A percentile compares a stretch with the other conserved stretches of the same genome.
Evolutionary conservation across 2,329 filamentous ascomycete genomes (phyloP).

Genomic region (Clonostachys rosea): DNA sequence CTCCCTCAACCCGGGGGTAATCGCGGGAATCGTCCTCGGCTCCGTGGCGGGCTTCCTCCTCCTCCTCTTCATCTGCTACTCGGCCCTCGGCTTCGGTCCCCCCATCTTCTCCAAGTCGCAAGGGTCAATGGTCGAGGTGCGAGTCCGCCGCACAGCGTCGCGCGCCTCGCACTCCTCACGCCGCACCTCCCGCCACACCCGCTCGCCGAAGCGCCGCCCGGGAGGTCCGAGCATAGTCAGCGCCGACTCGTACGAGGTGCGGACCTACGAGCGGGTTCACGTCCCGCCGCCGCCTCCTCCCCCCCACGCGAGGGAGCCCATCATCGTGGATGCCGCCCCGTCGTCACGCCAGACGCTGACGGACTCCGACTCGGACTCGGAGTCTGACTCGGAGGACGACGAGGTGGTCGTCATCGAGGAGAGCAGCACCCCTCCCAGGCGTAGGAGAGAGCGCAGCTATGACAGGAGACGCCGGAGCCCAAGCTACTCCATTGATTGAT

Average conservation of each 20-base stretch:
- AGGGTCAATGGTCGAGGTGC: background rate
- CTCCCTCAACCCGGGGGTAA: constrained; percentile 34
- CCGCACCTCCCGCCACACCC: constrained; percentile 7
- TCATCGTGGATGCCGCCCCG: constrained; percentile 17
- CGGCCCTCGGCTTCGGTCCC: constrained; percentile 37
- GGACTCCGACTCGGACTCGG: too few relatives aligned
- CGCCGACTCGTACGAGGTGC: constrained; percentile 20
- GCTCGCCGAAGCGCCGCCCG: constrained; percentile 8
- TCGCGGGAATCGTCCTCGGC: constrained; percentile 39
- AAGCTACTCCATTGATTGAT: too few relatives aligned
- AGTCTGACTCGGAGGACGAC: constrained; percentile 14
- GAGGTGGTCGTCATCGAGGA: constrained; percentile 32
- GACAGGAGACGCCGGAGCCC: too few relatives aligned
- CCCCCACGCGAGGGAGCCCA: constrained; percentile 3
- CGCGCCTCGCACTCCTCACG: constrained; percentile 7
- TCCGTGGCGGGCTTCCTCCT: constrained; percentile 46
- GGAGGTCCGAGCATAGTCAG: constrained; percentile 8
- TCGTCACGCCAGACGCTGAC: constrained; percentile 15
- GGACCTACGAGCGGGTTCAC: constrained; percentile 10
- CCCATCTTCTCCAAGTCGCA: constrained; percentile 14
- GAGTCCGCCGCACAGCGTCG: constrained; percentile 4
- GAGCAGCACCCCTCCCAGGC: constrained; percentile 17
- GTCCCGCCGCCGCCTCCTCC: background rate
- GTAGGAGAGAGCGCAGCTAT: constrained; percentile 9
- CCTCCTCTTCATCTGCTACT: constrained; percentile 45